phyloP scores from a whole-genome alignment of 352 stramenopile genomes.

The Pythium dissotocum region DNA sequence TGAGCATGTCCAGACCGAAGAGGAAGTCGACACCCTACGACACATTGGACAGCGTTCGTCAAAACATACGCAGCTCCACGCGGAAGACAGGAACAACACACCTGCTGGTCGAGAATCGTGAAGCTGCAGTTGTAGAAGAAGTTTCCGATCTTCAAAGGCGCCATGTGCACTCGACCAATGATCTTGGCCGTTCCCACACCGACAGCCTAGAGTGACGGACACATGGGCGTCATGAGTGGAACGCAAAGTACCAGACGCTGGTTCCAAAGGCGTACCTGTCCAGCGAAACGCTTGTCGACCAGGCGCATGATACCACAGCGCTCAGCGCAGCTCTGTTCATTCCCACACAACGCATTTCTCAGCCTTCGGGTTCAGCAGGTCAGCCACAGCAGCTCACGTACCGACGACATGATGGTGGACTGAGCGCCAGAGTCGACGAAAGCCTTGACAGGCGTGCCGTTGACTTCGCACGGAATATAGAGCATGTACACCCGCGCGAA shows the following conservation, averaged over 20 bases:
- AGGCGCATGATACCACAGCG: conserved; percentile 89
- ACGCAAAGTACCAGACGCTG: not conserved
- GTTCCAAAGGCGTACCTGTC: conserved; percentile 47
- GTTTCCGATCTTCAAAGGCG: conserved; percentile 88
- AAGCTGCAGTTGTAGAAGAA: conserved; percentile 94
- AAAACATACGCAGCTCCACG: not conserved
- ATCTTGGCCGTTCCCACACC: conserved; percentile 97
- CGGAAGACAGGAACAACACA: conserved; percentile 2
- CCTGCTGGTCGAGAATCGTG: conserved; percentile 90
- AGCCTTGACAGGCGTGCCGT: conserved; percentile 82
- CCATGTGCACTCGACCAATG: conserved; percentile 94
- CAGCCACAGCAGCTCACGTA: conserved; percentile 25
- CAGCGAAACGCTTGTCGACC: conserved; percentile 88
- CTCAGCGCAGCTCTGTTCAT: conserved; percentile 77
- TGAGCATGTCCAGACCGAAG: conserved; percentile 98
- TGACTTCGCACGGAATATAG: conserved; percentile 87
- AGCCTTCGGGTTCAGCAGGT: too few relatives aligned
- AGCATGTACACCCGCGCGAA: conserved; percentile 89
- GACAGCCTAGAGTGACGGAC: conserved; percentile 83
- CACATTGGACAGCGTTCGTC: not conserved
- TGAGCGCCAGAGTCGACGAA: conserved; percentile 91
- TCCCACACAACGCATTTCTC: too few relatives aligned
- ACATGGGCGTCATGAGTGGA: conserved; percentile 28
- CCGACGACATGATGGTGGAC: conserved; percentile 92
- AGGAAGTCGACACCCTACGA: conserved; percentile 95